These are phyloP conservation scores for Medakamo hakoo DNA, from an alignment of 139 green algal species.

Conservation along the genomic window DNA sequence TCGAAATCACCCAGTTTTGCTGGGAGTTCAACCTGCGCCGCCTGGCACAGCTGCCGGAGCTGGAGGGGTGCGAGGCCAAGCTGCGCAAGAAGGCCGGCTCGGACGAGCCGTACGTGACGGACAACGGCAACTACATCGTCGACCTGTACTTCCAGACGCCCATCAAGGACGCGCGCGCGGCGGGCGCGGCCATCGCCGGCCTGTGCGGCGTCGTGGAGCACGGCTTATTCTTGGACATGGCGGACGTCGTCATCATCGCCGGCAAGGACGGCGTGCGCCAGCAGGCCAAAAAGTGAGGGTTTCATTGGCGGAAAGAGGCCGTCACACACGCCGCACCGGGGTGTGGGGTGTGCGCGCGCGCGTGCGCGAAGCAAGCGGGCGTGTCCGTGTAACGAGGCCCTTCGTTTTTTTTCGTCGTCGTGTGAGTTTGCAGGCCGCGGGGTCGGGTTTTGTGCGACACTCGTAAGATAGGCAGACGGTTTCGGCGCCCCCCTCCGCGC, in stretches of 20 bases:
- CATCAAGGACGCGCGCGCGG: slow-evolving; percentile 30
- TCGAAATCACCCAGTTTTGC: slow-evolving; percentile 99
- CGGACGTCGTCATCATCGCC: slow-evolving; percentile 86
- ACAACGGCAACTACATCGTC: slow-evolving; percentile 99
- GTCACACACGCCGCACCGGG: too few species aligned
- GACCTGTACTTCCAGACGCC: slow-evolving; percentile 89
- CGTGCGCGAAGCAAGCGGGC: too few species aligned
- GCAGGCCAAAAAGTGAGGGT: not conserved
- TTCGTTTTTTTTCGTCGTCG: too few species aligned
- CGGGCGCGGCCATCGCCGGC: slow-evolving; percentile 62
- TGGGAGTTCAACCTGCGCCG: slow-evolving; percentile 68
- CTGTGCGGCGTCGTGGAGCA: slow-evolving; percentile 95
- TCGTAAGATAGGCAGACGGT: too few species aligned
- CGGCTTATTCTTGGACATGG: slow-evolving; percentile 97
- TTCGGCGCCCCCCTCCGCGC: too few species aligned
- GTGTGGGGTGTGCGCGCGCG: too few species aligned
- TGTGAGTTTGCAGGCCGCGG: too few species aligned
- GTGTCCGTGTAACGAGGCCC: too few species aligned
- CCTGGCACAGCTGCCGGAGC: slow-evolving; percentile 36
- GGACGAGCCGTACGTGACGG: slow-evolving; percentile 91
- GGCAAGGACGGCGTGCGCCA: slow-evolving; percentile 50
- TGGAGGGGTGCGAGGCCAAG: slow-evolving; percentile 69
- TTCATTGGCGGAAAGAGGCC: too few species aligned
- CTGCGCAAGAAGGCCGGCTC: slow-evolving; percentile 52
- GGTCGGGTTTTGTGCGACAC: too few species aligned